Evolutionary conservation across 148 eudicot species (phyloP).

Genomic region (Bassia scoparia): DNA sequence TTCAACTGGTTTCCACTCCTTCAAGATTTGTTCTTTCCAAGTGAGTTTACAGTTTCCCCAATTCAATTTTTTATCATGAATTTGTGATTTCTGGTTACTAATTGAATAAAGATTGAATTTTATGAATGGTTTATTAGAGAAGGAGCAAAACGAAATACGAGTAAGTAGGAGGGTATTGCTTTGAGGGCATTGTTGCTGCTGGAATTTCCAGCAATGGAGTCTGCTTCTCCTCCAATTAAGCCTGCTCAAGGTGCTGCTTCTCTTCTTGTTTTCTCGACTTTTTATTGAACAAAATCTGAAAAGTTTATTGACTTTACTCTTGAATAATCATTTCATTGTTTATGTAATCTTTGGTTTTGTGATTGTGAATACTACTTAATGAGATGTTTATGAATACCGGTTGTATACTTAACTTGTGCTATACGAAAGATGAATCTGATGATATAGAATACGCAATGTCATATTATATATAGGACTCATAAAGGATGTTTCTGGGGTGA

Average conservation of each 20-base stretch:
- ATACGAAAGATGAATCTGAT: too few species aligned
- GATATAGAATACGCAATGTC: too few species aligned
- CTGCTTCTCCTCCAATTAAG: conserved; percentile 48
- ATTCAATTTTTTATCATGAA: neutral
- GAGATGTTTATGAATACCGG: too few species aligned
- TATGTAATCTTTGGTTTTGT: too few species aligned
- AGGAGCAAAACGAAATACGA: conserved; percentile 51
- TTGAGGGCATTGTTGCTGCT: conserved; percentile 69
- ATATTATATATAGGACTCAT: too few species aligned
- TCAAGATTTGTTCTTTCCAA: conserved; percentile 17
- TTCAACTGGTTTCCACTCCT: conserved; percentile 25
- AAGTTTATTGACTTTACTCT: too few species aligned
- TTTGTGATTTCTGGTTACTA: neutral
- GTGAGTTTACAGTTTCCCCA: neutral
- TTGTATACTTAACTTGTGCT: too few species aligned
- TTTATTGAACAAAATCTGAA: too few species aligned
- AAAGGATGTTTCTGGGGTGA: too few species aligned
- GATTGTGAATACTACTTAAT: too few species aligned
- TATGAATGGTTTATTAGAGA: conserved; percentile 29
- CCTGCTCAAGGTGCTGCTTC: conserved; percentile 51
- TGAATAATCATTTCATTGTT: too few species aligned
- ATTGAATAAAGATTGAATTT: neutral
- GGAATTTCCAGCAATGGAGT: conserved; percentile 64
- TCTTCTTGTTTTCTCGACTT: neutral
- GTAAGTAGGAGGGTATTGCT: conserved; percentile 69